Evolutionary conservation across 164 flowering plant genomes (phyloP), one percentile per base, ranked within the genome.

Genomic region (Dillenia suffruticosa): DNA sequence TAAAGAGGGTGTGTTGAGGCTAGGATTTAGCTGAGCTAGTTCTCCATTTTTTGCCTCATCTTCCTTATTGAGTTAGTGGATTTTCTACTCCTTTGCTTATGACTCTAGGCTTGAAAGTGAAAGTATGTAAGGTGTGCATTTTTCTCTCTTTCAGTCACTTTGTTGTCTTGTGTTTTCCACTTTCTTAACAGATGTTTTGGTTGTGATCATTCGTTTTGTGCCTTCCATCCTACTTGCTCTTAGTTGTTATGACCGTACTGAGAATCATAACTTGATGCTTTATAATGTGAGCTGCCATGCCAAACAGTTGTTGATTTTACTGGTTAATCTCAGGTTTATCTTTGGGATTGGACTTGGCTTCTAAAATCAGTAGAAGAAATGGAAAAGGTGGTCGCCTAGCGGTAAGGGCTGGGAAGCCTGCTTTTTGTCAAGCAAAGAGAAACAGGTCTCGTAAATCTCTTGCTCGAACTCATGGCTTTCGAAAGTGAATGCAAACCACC

Each of bases 381-480:
- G 65, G 50, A 52, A 77, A 40, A 65, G 57, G 85, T 45, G 75
- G 69, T 9, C 72, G 89, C 11, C 70, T 89, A 9, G 86, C 85
- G 77, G 90, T 90, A 55, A 76, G 77, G 54, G 87, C 97, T n/a
- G 86, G 86, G 63, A 90, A 79, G 76, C 69, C 76, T 66, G 71
- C 79, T 44, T 84, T 90, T 45, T 80, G 96, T 67, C 84, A 68
- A 24, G 90, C 97, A 10, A 93, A 88, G 77, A 90, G 98, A 74
- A 87, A 72, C 70, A 74, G 94, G 64, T 92, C 98, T 46, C 63
- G 92, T 48, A 93, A 93, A 61, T 93, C 98, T 12, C 70, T 90
- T 56, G 97, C 97, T 63, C 76, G 98, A 8, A 84, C 94, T 46
- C 94, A 93, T 73, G 98, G 98, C 9, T 93, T 93, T 57, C 88